Evolutionary conservation across 2,329 filamentous ascomycete genomes (phyloP).

Genomic region (Talaromyces atroroseus): DNA sequence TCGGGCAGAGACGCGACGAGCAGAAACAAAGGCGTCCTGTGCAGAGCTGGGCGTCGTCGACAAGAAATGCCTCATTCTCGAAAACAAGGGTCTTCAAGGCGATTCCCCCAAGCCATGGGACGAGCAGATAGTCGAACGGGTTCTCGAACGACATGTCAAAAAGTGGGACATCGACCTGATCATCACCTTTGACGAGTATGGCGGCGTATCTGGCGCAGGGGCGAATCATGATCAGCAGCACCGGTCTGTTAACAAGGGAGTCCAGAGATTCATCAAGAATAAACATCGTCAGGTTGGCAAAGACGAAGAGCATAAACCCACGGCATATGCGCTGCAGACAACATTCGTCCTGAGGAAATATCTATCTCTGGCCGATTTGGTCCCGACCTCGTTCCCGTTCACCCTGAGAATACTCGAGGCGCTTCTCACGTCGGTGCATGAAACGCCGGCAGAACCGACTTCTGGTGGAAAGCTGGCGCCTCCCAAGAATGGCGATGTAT

Average conservation of each 20-base stretch:
- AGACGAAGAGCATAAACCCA: slow-evolving; percentile 20
- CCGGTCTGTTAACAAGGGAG: slow-evolving; percentile 34
- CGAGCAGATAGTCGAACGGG: slow-evolving; percentile 27
- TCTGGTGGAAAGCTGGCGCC: neutral
- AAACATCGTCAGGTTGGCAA: slow-evolving; percentile 14
- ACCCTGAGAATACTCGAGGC: slow-evolving; percentile 17
- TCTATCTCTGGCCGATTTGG: slow-evolving; percentile 33
- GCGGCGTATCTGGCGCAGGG: slow-evolving; percentile 27
- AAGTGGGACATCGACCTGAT: slow-evolving; percentile 39
- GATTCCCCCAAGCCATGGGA: slow-evolving; percentile 36
- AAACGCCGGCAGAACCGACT: neutral
- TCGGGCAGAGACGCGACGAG: slow-evolving; percentile 16
- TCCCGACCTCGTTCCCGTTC: slow-evolving; percentile 34
- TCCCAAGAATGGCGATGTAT: slow-evolving; percentile 5
- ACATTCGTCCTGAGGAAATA: slow-evolving; percentile 34
- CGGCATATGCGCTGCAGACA: slow-evolving; percentile 33
- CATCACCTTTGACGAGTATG: slow-evolving; percentile 37
- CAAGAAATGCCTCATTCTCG: slow-evolving; percentile 33
- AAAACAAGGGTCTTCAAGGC: slow-evolving; percentile 34
- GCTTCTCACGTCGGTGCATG: slow-evolving; percentile 11
- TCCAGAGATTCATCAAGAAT: slow-evolving; percentile 25
- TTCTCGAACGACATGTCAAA: slow-evolving; percentile 30
- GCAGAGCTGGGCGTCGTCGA: slow-evolving; percentile 16
- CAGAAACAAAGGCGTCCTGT: slow-evolving; percentile 20
- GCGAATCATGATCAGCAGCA: slow-evolving; percentile 38